Base-by-base conservation (phyloP, 352 stramenopile species). In the Discostella stelligera region DNA sequence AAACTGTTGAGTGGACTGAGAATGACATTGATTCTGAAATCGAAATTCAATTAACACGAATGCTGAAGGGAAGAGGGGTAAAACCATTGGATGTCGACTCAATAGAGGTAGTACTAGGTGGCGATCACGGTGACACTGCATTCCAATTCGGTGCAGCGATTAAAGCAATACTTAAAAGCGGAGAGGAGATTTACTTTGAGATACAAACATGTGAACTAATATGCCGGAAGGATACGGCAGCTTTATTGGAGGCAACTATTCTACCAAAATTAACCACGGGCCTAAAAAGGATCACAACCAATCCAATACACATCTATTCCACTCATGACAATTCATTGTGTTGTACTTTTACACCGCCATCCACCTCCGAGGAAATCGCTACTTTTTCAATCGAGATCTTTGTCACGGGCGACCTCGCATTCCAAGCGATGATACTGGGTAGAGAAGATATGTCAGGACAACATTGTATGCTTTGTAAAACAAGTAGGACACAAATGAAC, bases 381-480 rank as follows among this genome's bases (percentile, higher is more conserved):
- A n/a, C n/a, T n/a, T n/a, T 44, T 14, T 8, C 4, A 44, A 14
- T 44, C 11, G 37, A 8, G 3, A 44, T 44, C 11, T 14, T 11
- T 44, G 37, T 69, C 18, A 79, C 71, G 9, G 71, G 71, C 14
- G 62, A 79, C 23, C 53, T 79, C n/a, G 54, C 49, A 32, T 80
- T 52, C 49, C 64, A 66, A 50, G 73, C 66, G n/a, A 76, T 76
- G 58, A n/a, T 66, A n/a, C 52, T 80, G 21, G 73, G 73, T 3
- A 64, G 50, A 32, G 56, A 76, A 39, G 11, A 14, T 13, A 76
- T 71, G 58, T 74, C 64, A 46, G 41, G 49, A 10, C 23, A 70
- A 39, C 68, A 55, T 30, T 80, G 73, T 53, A 56, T 59, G 16
- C 10, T 56, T 13, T 56, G 49, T 56, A 20, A 56, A 25, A 25